Conservation (phyloP, 2,329 filamentous ascomycete genomes). For the Colletotrichum destructivum region DNA sequence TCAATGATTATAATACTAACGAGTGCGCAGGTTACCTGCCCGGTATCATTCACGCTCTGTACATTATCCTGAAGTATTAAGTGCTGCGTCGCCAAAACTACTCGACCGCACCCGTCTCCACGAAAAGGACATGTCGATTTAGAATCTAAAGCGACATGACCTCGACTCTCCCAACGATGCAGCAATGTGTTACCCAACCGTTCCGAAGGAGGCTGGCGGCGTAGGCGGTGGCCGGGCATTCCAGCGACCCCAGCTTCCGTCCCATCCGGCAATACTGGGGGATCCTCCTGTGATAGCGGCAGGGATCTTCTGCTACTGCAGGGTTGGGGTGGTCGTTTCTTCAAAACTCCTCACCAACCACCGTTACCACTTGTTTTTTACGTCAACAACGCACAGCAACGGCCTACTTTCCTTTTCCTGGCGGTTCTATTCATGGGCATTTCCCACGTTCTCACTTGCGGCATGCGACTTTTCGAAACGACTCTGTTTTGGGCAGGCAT, state of each 20-base stretch:
- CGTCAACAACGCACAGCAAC: slow-evolving; percentile 37
- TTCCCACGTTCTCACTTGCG: slow-evolving; percentile 27
- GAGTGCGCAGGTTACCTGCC: slow-evolving; percentile 71
- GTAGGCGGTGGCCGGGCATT: slow-evolving; percentile 18
- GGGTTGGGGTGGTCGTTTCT: slow-evolving; percentile 11
- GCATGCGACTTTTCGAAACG: slow-evolving; percentile 26
- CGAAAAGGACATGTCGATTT: slow-evolving; percentile 13
- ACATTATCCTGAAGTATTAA: slow-evolving; percentile 94
- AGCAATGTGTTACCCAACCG: background rate
- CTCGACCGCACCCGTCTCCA: background rate
- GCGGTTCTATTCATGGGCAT: slow-evolving; percentile 14
- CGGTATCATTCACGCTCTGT: slow-evolving; percentile 93
- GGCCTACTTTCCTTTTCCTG: slow-evolving; percentile 35
- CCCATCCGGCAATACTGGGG: slow-evolving; percentile 23
- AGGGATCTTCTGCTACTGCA: slow-evolving; percentile 20
- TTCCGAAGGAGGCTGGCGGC: background rate
- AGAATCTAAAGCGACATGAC: slow-evolving; percentile 18
- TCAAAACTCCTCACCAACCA: background rate
- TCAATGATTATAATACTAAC: slow-evolving; percentile 9
- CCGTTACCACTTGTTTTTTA: slow-evolving; percentile 18
- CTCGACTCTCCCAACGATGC: background rate
- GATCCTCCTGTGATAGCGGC: background rate
- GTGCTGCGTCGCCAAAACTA: slow-evolving; percentile 5
- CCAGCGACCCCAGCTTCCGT: slow-evolving; percentile 35
- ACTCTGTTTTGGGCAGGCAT: slow-evolving; percentile 23